Conservation (phyloP, 2,329 filamentous ascomycete genomes). For the Remersonia thermophila region DNA sequence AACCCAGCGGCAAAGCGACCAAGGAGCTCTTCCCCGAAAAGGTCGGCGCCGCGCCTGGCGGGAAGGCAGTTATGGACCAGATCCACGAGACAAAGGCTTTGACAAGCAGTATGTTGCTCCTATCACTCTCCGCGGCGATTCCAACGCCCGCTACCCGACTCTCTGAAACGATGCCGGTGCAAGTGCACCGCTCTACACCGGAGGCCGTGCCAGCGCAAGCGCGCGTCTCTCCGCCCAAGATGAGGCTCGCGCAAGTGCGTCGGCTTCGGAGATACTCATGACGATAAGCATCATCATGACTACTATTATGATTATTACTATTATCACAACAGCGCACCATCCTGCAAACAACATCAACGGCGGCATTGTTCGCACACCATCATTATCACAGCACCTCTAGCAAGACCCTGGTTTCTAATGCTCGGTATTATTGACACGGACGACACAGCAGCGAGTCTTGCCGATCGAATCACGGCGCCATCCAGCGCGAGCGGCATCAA, state of each 20-base stretch:
- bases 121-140: slow-evolving; percentile 8
- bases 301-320: no score
- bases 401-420: neutral
- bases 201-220: slow-evolving; percentile 4
- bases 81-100: slow-evolving; percentile 20
- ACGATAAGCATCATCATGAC: no score
- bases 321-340: no score
- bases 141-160: no score
- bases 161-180: no score
- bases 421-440: slow-evolving; percentile 10
- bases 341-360: neutral
- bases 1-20: slow-evolving; percentile 18
- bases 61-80: slow-evolving; percentile 24
- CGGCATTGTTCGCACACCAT: neutral
- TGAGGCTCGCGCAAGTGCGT: slow-evolving; percentile 5
- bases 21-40: slow-evolving; percentile 49
- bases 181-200: no score
- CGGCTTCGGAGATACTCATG: slow-evolving; percentile 1
- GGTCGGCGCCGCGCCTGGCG: slow-evolving; percentile 18
- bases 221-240: neutral
- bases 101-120: slow-evolving; percentile 24
- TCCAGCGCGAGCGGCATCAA: slow-evolving; percentile 30
- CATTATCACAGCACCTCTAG: neutral
- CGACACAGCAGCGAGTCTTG: slow-evolving; percentile 18
- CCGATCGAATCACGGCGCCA: slow-evolving; percentile 25